Evolutionary conservation across 805 yeast species (phyloP).

Genomic region (Cyberlindnera americana): DNA sequence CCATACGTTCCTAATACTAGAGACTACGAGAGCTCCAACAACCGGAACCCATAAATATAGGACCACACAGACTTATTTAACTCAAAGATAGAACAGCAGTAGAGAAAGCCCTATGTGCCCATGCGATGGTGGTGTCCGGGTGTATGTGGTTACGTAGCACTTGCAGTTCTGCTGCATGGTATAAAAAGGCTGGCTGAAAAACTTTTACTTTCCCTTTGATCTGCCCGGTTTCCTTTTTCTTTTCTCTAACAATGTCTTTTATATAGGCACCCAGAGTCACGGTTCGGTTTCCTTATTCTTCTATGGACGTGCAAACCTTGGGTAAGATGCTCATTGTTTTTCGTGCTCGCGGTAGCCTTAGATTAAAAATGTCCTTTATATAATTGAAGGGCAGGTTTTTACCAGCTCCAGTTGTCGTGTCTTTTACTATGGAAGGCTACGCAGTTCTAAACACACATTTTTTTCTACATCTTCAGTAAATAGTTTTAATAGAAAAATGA

Average conservation of each 20-base stretch:
- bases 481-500: not conserved
- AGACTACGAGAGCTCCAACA: slow-evolving; percentile 45
- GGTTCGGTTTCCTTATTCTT: slow-evolving; percentile 32
- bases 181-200: slow-evolving; percentile 4
- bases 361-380: slow-evolving; percentile 35
- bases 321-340: slow-evolving; percentile 24
- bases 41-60: not conserved
- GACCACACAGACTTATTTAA: too few relatives aligned
- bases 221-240: slow-evolving; percentile 5
- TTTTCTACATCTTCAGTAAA: slow-evolving; percentile 3
- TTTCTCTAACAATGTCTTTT: slow-evolving; percentile 28
- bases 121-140: too few relatives aligned
- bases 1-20: slow-evolving; percentile 53
- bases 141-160: too few relatives aligned
- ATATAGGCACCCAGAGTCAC: slow-evolving; percentile 74
- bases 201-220: slow-evolving; percentile 2
- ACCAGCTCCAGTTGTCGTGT: slow-evolving; percentile 48
- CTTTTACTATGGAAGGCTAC: slow-evolving; percentile 43
- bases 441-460: slow-evolving; percentile 78
- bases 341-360: slow-evolving; percentile 97
- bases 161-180: not conserved
- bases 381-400: slow-evolving; percentile 32
- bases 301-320: slow-evolving; percentile 31
- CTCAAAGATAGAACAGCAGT: not conserved
- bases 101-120: not conserved